Conservation (phyloP, 2,329 filamentous ascomycete genomes). For the Plenodomus biglobosus region DNA sequence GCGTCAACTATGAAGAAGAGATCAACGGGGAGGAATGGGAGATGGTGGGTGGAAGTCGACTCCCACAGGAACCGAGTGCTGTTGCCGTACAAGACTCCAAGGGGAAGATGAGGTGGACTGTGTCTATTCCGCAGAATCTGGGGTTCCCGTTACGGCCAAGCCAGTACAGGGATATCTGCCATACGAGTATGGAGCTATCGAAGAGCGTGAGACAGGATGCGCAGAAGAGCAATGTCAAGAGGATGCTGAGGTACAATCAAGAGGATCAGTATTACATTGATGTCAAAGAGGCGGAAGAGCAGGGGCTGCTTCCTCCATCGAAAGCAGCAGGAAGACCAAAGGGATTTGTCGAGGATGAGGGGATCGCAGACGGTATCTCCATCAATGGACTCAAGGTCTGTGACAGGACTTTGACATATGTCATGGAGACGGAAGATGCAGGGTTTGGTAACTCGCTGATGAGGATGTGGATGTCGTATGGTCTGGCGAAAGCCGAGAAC, state of each 20-base stretch:
- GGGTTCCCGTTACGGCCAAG: constrained; percentile 67
- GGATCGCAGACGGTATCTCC: constrained; percentile 32
- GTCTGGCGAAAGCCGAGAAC: constrained; percentile 71
- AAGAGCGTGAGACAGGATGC: constrained; percentile 19
- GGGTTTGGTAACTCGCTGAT: constrained; percentile 77
- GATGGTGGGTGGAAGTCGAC: constrained; percentile 64
- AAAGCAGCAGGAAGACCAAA: constrained; percentile 44
- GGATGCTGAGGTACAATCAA: constrained; percentile 58
- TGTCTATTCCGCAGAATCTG: constrained; percentile 70
- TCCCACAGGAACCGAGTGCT: constrained; percentile 74
- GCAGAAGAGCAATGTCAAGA: constrained; percentile 16
- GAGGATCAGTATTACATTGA: constrained; percentile 72
- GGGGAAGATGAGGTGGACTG: constrained; percentile 73
- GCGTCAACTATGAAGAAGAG: constrained; percentile 20
- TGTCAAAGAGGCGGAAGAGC: constrained; percentile 67
- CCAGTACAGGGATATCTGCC: constrained; percentile 71
- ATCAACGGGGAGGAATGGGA: constrained; percentile 56
- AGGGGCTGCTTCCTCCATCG: constrained; percentile 60
- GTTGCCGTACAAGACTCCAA: constrained; percentile 67
- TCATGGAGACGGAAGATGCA: constrained; percentile 72
- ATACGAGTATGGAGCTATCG: constrained; percentile 66
- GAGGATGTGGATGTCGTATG: constrained; percentile 81
- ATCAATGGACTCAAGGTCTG: constrained; percentile 58
- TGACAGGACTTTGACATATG: constrained; percentile 71
- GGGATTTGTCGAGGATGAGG: constrained; percentile 43